Evolutionary conservation across 495 filamentous ascomycete species (phyloP).

Genomic region (Penicillium odoratum): DNA sequence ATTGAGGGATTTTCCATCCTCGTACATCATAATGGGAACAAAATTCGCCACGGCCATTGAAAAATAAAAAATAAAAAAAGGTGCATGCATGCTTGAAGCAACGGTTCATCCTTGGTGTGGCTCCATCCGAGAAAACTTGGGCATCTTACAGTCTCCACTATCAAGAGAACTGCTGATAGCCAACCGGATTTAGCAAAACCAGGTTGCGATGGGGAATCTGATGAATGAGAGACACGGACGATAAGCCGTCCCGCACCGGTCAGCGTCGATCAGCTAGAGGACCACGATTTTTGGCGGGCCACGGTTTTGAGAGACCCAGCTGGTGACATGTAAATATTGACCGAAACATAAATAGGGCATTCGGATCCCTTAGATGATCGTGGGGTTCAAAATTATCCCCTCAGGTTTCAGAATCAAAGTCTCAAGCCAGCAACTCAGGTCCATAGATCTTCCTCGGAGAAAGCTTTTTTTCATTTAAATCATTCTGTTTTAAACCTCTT

Average conservation of each 20-base stretch:
- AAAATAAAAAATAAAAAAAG: conserved; percentile 21
- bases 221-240: conserved; percentile 35
- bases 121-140: conserved; percentile 36
- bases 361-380: conserved; percentile 29
- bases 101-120: conserved; percentile 34
- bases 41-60: conserved; percentile 38
- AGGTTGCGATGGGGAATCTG: conserved; percentile 32
- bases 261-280: conserved; percentile 38
- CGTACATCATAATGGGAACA: conserved; percentile 30
- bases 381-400: conserved; percentile 32
- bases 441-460: conserved; percentile 26
- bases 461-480: conserved; percentile 18
- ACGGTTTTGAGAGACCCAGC: conserved; percentile 14
- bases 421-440: conserved; percentile 20
- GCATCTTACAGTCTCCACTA: conserved; percentile 42
- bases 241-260: conserved; percentile 42
- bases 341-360: conserved; percentile 50
- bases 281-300: conserved; percentile 1
- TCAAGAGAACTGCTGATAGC: conserved; percentile 33
- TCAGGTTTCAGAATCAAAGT: conserved; percentile 37
- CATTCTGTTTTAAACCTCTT: conserved; percentile 32
- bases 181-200: conserved; percentile 36
- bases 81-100: conserved; percentile 47
- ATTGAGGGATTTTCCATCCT: conserved; percentile 48
- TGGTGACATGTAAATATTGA: conserved; percentile 31